Conservation (phyloP, 116 monocot genomes). For the Cymodocea nodosa region DNA sequence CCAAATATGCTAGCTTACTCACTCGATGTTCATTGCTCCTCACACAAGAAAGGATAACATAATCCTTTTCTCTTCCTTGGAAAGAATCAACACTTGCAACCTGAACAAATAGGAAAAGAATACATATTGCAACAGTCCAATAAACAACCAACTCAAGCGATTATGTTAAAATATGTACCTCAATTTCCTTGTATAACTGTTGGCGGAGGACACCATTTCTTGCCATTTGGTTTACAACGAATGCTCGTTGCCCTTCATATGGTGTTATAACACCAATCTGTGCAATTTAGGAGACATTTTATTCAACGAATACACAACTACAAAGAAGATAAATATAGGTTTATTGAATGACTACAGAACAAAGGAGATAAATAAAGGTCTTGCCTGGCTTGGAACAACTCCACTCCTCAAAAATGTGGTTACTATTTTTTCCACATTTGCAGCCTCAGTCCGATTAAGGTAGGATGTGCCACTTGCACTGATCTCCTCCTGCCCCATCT, state of each 20-base stretch:
- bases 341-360: neutral
- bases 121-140: neutral
- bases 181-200: constrained; percentile 98
- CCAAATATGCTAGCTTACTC: neutral
- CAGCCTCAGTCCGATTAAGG: constrained; percentile 96
- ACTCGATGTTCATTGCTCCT: constrained; percentile 99
- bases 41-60: constrained; percentile 93
- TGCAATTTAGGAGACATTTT: constrained; percentile 1
- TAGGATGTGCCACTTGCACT: constrained; percentile 99
- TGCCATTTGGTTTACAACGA: constrained; percentile 99
- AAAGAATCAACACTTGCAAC: constrained; percentile 99
- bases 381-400: constrained; percentile 86
- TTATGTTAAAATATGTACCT: constrained; percentile 23
- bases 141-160: neutral
- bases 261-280: constrained; percentile 99
- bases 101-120: constrained; percentile 17
- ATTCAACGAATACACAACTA: too few species aligned
- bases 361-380: neutral
- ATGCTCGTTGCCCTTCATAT: constrained; percentile 97
- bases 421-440: constrained; percentile 98
- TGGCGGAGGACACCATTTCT: constrained; percentile 94
- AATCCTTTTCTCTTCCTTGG: constrained; percentile 98
- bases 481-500: constrained; percentile 99
- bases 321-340: neutral
- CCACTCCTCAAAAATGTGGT: constrained; percentile 96